Base-by-base conservation (phyloP, 2,329 filamentous ascomycete species). In the Aspergillus pseudoviridinutans region DNA sequence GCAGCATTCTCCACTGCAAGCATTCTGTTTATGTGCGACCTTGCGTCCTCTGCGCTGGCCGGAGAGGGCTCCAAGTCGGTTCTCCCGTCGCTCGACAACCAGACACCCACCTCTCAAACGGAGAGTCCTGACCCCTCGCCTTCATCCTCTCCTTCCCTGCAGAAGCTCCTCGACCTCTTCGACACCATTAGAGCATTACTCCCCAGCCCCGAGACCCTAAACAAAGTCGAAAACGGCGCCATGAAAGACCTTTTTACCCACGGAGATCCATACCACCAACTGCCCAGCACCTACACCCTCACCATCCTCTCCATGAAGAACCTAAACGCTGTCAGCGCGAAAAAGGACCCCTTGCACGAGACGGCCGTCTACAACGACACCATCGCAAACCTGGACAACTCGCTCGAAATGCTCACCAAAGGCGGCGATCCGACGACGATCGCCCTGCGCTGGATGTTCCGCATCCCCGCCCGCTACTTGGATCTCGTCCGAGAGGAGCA, bases 301-400 rank as follows among this genome's bases (percentile, higher is more conserved):
- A 53, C 57, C 9, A 54, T 59, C 9, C 51, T 49, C 6, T 9
- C 54, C 10, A 53, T 57, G 57, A 49, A 51, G 14, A 57, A 57
- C 17, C 49, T 59, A 2, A 54, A 56, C 27, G 9, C 10, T 5
- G 24, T 25, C 46, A 49, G 6, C 6, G 49, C 55, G 2, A 47
- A 24, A 22, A 51, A 22, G 6, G 51, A 49, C 32, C 20, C 38
- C 0, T 17, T 29, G 0, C 49, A 53, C 8, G 51, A 44, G 28
- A 47, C 44, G 3, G 44, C 24, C 1, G 42, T 59, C 6, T 59
- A 59, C 28, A 44, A 27, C 10, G 51, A 57, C 25, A 49, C 57
- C 9, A 59, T 59, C 7, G 32, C 47, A 9, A 22, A 51, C 4
- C 51, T 59, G 4, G 57, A 53, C 17, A 53, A 41, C 10, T 57